A percentile compares a stretch with the other conserved stretches of the same genome.
Evolutionary conservation across 2,329 filamentous ascomycete genomes (phyloP).

Genomic region (Cordyceps farinosa): DNA sequence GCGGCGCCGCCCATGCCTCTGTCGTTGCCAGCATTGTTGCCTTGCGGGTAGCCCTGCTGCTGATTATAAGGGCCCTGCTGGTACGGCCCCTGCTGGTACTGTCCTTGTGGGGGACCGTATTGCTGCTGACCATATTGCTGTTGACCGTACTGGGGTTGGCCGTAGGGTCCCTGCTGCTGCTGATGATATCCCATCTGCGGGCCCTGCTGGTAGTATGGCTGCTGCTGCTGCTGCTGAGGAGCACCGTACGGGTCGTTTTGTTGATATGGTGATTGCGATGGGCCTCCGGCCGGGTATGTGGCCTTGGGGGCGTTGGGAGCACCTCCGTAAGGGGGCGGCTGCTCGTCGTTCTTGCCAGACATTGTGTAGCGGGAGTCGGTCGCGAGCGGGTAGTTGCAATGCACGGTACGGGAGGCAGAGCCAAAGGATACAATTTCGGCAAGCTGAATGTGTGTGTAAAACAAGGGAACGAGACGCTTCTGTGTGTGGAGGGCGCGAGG

Average conservation of each 20-base stretch:
- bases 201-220: slow-evolving; percentile 37
- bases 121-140: slow-evolving; percentile 32
- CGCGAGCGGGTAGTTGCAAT: background rate
- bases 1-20: slow-evolving; percentile 22
- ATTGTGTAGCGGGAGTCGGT: slow-evolving; percentile 28
- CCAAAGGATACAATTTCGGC: background rate
- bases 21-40: slow-evolving; percentile 35
- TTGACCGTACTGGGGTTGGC: slow-evolving; percentile 41
- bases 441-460: background rate
- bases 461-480: background rate
- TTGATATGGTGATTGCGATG: slow-evolving; percentile 30
- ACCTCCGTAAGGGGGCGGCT: slow-evolving; percentile 47
- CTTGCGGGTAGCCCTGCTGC: slow-evolving; percentile 25
- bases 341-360: slow-evolving; percentile 46
- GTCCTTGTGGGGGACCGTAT: background rate
- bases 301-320: slow-evolving; percentile 39
- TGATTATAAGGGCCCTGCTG: slow-evolving; percentile 32
- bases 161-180: slow-evolving; percentile 30
- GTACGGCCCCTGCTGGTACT: slow-evolving; percentile 12
- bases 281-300: slow-evolving; percentile 43
- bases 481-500: background rate
- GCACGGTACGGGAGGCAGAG: background rate
- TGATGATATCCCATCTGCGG: slow-evolving; percentile 44
- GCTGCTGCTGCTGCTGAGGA: slow-evolving; percentile 27
- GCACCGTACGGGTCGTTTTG: slow-evolving; percentile 29